These are phyloP conservation scores for Mortierella sp. DNA, from an alignment of 371 early-diverging fungal species.

Conservation along the genomic window DNA sequence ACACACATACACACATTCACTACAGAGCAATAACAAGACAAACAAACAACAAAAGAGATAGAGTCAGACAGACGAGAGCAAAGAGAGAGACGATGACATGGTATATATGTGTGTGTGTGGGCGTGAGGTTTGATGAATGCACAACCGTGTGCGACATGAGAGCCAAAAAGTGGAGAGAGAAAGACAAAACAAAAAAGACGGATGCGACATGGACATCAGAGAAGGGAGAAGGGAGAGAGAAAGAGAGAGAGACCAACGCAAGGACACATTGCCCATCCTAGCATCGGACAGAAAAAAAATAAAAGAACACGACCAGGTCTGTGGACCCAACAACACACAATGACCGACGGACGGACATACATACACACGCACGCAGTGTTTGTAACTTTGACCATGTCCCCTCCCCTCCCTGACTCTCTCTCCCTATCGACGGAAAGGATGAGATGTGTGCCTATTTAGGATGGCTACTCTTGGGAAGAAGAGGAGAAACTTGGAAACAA, in stretches of 20 bases:
- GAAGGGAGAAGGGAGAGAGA: no score
- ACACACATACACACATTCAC: not conserved
- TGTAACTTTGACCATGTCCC: not conserved
- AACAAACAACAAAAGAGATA: conserved; percentile 2
- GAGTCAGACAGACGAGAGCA: not conserved
- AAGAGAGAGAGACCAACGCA: not conserved
- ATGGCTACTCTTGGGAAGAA: not conserved
- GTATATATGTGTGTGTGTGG: not conserved
- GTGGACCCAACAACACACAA: not conserved
- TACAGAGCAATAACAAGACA: not conserved
- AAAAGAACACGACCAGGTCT: not conserved
- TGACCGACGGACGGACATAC: not conserved
- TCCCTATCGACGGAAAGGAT: not conserved
- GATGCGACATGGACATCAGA: no score
- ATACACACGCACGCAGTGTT: not conserved
- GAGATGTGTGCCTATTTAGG: conserved; percentile 1
- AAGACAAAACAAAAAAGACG: not conserved
- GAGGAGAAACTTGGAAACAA: no score
- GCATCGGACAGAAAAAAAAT: conserved; percentile 1
- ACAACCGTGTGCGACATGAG: not conserved
- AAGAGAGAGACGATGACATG: not conserved
- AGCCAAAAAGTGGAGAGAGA: conserved; percentile 5
- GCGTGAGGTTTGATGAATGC: conserved; percentile 1
- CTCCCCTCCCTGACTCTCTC: not conserved
- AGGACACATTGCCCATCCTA: conserved; percentile 3